Evolutionary conservation across 140 eudicot genomes (phyloP).

Genomic region (Ambrosia hybrid): DNA sequence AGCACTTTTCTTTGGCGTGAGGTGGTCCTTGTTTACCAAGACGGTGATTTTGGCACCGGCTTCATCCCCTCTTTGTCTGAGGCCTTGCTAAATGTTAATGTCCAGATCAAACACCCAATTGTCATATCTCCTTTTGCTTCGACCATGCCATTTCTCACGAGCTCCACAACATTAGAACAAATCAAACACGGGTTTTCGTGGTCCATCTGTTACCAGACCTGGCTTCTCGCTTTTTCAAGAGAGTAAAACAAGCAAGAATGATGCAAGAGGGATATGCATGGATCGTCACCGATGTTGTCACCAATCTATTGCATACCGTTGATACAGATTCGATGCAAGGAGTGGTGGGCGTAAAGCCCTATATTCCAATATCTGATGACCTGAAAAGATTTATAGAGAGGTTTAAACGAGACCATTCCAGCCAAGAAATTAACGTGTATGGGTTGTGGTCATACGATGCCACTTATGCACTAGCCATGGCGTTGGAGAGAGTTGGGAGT

Average conservation of each 20-base stretch:
- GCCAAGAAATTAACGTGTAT: slow-evolving; percentile 37
- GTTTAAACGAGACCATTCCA: slow-evolving; percentile 36
- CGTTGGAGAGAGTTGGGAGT: slow-evolving; percentile 36
- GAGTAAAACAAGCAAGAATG: slow-evolving; percentile 45
- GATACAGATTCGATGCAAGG: slow-evolving; percentile 51
- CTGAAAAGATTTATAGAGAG: slow-evolving; percentile 28
- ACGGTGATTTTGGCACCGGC: slow-evolving; percentile 47
- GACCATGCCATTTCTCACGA: slow-evolving; percentile 24
- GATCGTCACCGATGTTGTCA: slow-evolving; percentile 44
- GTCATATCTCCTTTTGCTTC: slow-evolving; percentile 28
- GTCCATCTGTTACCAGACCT: slow-evolving; percentile 41
- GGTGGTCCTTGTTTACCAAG: slow-evolving; percentile 49
- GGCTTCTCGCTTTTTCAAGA: slow-evolving; percentile 38
- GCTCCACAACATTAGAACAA: slow-evolving; percentile 35
- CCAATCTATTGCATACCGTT: slow-evolving; percentile 22
- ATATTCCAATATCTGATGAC: slow-evolving; percentile 32
- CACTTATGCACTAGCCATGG: slow-evolving; percentile 39
- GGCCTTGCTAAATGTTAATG: slow-evolving; percentile 32
- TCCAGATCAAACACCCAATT: slow-evolving; percentile 34
- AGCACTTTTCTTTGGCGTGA: slow-evolving; percentile 44
- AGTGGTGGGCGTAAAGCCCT: slow-evolving; percentile 41
- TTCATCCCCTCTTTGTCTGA: slow-evolving; percentile 39
- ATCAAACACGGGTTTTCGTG: slow-evolving; percentile 48
- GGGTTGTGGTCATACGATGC: slow-evolving; percentile 60
- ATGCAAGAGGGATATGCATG: slow-evolving; percentile 51